These are phyloP conservation scores for Herpotrichia juniperi DNA, from an alignment of 2,329 filamentous ascomycete genomes.

Conservation along the genomic window DNA sequence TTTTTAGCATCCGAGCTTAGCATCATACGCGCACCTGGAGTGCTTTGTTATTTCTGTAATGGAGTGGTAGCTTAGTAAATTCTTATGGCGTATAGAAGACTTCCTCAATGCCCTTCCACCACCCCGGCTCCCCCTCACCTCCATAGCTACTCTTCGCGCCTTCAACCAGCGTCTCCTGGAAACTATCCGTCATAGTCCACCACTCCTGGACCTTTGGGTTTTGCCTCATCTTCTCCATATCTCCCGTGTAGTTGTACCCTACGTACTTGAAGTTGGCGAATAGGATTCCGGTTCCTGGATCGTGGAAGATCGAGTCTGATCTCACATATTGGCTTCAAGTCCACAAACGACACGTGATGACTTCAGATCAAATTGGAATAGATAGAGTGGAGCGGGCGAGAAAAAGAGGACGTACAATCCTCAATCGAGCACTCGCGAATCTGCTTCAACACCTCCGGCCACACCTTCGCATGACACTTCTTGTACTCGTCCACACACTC, in stretches of 20 bases:
- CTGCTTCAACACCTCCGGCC: conserved; percentile 78
- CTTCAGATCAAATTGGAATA: neutral
- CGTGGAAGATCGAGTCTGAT: conserved; percentile 70
- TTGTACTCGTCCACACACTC: conserved; percentile 73
- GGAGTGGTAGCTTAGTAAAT: too few species aligned
- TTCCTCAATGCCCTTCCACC: conserved; percentile 74
- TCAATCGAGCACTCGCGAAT: conserved; percentile 77
- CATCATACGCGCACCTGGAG: too few species aligned
- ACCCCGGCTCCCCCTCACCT: conserved; percentile 47
- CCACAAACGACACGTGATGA: neutral
- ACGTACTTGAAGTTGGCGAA: conserved; percentile 81
- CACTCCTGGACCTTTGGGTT: conserved; percentile 77
- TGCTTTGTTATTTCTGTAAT: too few species aligned
- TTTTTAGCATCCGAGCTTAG: too few species aligned
- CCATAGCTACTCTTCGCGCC: conserved; percentile 46
- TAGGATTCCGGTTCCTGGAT: conserved; percentile 60
- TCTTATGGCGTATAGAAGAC: conserved; percentile 62
- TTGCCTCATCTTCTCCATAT: conserved; percentile 77
- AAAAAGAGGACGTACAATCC: conserved; percentile 63
- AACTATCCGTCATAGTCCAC: conserved; percentile 81
- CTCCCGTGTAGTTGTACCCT: conserved; percentile 72
- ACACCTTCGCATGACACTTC: conserved; percentile 73
- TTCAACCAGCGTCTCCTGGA: conserved; percentile 66
- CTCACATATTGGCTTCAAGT: neutral
- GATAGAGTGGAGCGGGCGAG: neutral